Evolutionary conservation across 1,284 basidiomycete genomes (phyloP).

Genomic region (Ustilago cynodontis): DNA sequence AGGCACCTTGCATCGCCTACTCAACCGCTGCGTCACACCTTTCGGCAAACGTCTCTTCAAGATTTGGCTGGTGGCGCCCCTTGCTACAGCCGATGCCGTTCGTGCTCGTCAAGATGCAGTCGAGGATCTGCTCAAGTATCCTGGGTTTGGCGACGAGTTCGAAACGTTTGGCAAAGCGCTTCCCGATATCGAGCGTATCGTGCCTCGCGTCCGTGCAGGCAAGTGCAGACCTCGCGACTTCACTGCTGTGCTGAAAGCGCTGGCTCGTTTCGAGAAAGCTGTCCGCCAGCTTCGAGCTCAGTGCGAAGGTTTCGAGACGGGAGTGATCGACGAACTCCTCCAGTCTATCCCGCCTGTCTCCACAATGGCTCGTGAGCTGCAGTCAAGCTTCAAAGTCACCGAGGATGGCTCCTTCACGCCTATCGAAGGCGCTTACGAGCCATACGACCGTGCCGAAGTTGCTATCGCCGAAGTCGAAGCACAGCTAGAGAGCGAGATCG

Average conservation of each 20-base stretch:
- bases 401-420: conserved; percentile 67
- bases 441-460: conserved; percentile 59
- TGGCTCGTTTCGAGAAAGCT: conserved; percentile 49
- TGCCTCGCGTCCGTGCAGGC: conserved; percentile 65
- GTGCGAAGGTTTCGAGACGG: conserved; percentile 45
- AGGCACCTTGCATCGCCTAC: conserved; percentile 66
- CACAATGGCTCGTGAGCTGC: conserved; percentile 51
- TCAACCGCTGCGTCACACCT: conserved; percentile 68
- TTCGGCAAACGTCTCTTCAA: conserved; percentile 69
- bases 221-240: conserved; percentile 68
- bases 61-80: conserved; percentile 66
- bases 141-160: conserved; percentile 60
- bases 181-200: conserved; percentile 67
- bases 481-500: conserved; percentile 60
- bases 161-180: conserved; percentile 57
- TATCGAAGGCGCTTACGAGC: conserved; percentile 50
- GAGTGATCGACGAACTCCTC: conserved; percentile 47
- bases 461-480: conserved; percentile 56
- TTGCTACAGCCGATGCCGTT: conserved; percentile 56
- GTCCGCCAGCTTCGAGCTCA: conserved; percentile 27
- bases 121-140: conserved; percentile 59
- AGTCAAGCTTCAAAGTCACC: conserved; percentile 53
- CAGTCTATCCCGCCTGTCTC: conserved; percentile 60
- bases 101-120: conserved; percentile 66
- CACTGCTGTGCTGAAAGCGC: conserved; percentile 60